Evolutionary conservation across 768 basidiomycete species (phyloP).

Genomic region (Gyrodon lividus): DNA sequence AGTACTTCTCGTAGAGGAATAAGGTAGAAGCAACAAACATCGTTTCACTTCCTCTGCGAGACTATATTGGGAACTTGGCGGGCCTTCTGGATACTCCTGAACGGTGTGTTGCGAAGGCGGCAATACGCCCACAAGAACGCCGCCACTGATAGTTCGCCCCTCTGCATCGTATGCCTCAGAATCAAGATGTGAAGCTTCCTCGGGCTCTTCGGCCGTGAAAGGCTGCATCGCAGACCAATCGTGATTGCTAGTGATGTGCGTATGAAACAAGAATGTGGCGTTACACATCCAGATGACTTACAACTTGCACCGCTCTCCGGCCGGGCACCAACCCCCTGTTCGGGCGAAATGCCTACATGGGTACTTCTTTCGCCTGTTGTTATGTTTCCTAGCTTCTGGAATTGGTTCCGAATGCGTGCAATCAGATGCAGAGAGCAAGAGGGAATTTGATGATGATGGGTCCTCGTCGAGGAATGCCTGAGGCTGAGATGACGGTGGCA

Average conservation of each 20-base stretch:
- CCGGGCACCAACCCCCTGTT: conserved; percentile 43
- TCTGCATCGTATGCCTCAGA: conserved; percentile 4
- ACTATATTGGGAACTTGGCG: conserved; percentile 27
- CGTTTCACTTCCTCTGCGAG: conserved; percentile 31
- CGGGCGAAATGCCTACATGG: conserved; percentile 43
- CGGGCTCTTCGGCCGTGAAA: conserved; percentile 14
- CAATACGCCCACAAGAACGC: conserved; percentile 20
- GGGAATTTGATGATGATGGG: conserved; percentile 17
- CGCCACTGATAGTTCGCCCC: conserved; percentile 26
- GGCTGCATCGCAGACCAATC: conserved; percentile 27
- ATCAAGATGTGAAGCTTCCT: conserved; percentile 5
- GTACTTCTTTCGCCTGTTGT: conserved; percentile 29
- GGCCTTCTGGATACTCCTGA: neutral
- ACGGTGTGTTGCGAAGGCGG: conserved; percentile 3
- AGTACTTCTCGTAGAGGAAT: neutral
- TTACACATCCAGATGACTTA: conserved; percentile 23
- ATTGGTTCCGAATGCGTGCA: conserved; percentile 12
- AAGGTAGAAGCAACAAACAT: conserved; percentile 27
- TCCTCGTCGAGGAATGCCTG: conserved; percentile 20
- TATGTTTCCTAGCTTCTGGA: neutral
- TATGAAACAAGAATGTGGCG: neutral
- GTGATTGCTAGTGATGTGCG: conserved; percentile 13
- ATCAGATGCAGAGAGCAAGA: conserved; percentile 24
- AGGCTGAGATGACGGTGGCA: conserved; percentile 2
- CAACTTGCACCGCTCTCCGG: conserved; percentile 43